Evolutionary conservation across 305 asterid species (phyloP).

Genomic region (Fraxinus floribunda): DNA sequence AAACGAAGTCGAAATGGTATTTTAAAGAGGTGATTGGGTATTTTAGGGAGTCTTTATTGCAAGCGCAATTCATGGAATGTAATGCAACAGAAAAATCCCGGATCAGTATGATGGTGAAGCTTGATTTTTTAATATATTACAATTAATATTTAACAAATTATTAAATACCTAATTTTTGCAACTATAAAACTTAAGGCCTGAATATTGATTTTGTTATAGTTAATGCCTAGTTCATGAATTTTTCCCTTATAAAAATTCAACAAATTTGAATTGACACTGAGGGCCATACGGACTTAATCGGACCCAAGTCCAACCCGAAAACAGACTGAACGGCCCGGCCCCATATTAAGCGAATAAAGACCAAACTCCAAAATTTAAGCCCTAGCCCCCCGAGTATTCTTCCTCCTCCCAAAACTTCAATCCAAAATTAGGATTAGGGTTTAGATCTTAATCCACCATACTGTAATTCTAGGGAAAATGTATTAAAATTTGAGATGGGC

Average conservation of each 20-base stretch:
- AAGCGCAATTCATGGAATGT: too few species aligned
- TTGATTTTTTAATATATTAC: too few species aligned
- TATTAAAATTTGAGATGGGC: slow-evolving; percentile 34
- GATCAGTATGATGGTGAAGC: too few species aligned
- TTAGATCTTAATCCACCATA: neutral
- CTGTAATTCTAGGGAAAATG: neutral
- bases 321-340: neutral
- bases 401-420: neutral
- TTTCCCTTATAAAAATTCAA: neutral
- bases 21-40: too few species aligned
- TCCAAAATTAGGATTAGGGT: neutral
- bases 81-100: too few species aligned
- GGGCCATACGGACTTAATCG: neutral
- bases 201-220: too few species aligned
- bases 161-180: too few species aligned
- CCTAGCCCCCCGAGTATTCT: neutral
- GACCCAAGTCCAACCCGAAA: neutral
- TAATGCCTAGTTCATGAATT: too few species aligned
- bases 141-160: too few species aligned
- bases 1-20: too few species aligned
- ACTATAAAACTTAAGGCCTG: too few species aligned
- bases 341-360: neutral
- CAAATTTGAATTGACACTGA: neutral
- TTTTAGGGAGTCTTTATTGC: too few species aligned
- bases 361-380: neutral